Evolutionary conservation across 371 early-diverging fungal genomes (phyloP), one percentile per base, ranked within the genome.

Genomic region (Mycotypha africana): DNA sequence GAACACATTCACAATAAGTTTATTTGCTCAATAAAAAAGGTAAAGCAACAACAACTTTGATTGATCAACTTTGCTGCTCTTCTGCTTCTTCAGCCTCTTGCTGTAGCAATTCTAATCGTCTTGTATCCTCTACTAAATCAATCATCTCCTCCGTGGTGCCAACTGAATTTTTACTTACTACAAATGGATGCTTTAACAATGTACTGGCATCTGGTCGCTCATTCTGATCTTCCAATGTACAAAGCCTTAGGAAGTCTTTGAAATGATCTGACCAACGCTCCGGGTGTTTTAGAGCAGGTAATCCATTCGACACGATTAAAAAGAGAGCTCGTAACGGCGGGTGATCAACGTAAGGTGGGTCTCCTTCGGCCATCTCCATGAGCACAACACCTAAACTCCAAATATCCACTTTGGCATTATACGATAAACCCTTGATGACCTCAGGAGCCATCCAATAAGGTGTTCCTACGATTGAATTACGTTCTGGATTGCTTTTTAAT

Each of bases 381-480:
- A 85, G 68, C 41, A 89, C 64, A 22, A 92, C 80, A 17, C 92
- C 94, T 9, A 90, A 65, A 49, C 89, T 88, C 94, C 94, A 93
- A 31, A 91, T 82, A 59, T 93, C 94, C 10, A 80, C 86, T 54
- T 87, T 90, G 7, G 86, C 75, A 41, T 80, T 85, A 70, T 93
- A 94, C 4, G 79, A 75, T 38, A 65, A 58, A 19, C 81, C 85
- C 56, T 82, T 82, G 44, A 92, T 81, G 17, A 95, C 91, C 65
- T 97, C 98, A 10, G 98, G 98, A 16, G 96, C 92, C 95, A 95
- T 93, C 98, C 98, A 96, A 78, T 93, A 94, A 57, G 84, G 82
- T 51, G 78, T 92, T 25, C 88, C 87, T 24, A 85, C 78, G 34
- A 84, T 74, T 3, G 88, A 78, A 42, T 82, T 84, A 38, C 88